Evolutionary conservation across 1,284 basidiomycete species (phyloP), one percentile per base, ranked within the genome.

Genomic region (Mycocalia duriaeana): DNA sequence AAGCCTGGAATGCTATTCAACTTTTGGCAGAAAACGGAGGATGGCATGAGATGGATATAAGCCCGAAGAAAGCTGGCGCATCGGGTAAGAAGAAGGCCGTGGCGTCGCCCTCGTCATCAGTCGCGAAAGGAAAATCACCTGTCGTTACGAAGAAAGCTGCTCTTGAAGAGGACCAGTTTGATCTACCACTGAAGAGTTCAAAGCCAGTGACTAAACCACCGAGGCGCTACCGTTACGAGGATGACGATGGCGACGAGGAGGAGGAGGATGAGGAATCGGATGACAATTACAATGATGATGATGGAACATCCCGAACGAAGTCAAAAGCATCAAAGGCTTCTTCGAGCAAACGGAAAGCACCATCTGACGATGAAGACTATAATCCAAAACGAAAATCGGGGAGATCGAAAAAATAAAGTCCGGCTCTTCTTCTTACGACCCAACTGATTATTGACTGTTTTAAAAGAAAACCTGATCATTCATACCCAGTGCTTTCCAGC

Each of bases 11-110:
- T 18, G 78, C 81, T 1, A 76, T 96, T 14, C 63, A 72, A 8
- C 56, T 69, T 40, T 65, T 98, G 43, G 88, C 91, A 0, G 74
- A 81, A 43, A 76, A 73, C 24, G 94, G 94, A 4, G 85, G 85
- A 0, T 88, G 85, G 84, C 75, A 77, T 19, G 71, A 69, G 1
- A 52, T 72, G 44, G 60, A 70, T 44, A 39, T 69, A 13, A 65
- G 62, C 44, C 53, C 56, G 18, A 61, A 61, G 54, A 66, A 64
- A 45, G 57, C 53, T 24, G 25, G 37, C 7, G 35, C 49, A 5
- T 42, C 40, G 22, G 41, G 28, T 14, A 53, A 50, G 38, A 56
- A 51, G n/a, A 44, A 46, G 31, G 42, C 46, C 8, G 52, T 43
- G 45, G 46, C n/a, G n/a, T n/a, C n/a, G n/a, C n/a, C n/a, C n/a